A percentile compares a stretch with the other conserved stretches of the same genome.
phyloP scores from a whole-genome alignment of 768 basidiomycete genomes.

The Tricholoma hemisulphureum region DNA sequence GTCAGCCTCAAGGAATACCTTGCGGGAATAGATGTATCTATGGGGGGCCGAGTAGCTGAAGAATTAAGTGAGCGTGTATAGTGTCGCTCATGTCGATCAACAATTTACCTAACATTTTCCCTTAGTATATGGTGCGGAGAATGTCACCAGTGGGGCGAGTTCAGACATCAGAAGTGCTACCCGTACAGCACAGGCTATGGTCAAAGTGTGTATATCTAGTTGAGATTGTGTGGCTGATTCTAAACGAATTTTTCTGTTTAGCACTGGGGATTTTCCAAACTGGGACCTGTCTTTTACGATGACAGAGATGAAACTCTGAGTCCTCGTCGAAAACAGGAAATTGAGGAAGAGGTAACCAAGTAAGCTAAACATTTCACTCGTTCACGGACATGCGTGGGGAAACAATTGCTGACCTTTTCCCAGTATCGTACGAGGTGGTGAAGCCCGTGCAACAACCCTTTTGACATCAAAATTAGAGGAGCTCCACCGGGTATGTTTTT shows the following conservation, averaged over 20 bases:
- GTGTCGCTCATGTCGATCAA: constrained; percentile 16
- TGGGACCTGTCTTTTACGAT: constrained; percentile 82
- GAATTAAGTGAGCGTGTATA: constrained; percentile 63
- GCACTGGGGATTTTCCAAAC: constrained; percentile 79
- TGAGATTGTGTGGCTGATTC: neutral
- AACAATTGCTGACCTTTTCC: constrained; percentile 12
- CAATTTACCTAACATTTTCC: constrained; percentile 16
- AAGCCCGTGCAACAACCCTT: constrained; percentile 62
- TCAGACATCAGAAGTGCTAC: constrained; percentile 86
- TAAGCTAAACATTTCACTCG: constrained; percentile 37
- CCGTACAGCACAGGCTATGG: constrained; percentile 78
- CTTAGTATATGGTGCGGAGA: constrained; percentile 82
- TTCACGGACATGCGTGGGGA: neutral
- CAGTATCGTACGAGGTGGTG: constrained; percentile 65
- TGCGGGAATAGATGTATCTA: constrained; percentile 84
- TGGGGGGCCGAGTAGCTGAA: constrained; percentile 96
- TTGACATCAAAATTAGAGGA: constrained; percentile 70
- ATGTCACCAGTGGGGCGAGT: constrained; percentile 88
- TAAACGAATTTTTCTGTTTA: constrained; percentile 25
- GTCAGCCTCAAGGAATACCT: constrained; percentile 72
- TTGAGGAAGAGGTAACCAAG: constrained; percentile 85
- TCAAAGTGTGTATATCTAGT: constrained; percentile 59
- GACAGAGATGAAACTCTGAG: constrained; percentile 72
- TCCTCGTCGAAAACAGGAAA: constrained; percentile 73
- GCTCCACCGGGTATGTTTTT: constrained; percentile 60